A percentile compares a stretch with the other conserved stretches of the same genome.
Evolutionary conservation across 2,329 filamentous ascomycete genomes (phyloP).

Genomic region (Ceratocystis destructans): DNA sequence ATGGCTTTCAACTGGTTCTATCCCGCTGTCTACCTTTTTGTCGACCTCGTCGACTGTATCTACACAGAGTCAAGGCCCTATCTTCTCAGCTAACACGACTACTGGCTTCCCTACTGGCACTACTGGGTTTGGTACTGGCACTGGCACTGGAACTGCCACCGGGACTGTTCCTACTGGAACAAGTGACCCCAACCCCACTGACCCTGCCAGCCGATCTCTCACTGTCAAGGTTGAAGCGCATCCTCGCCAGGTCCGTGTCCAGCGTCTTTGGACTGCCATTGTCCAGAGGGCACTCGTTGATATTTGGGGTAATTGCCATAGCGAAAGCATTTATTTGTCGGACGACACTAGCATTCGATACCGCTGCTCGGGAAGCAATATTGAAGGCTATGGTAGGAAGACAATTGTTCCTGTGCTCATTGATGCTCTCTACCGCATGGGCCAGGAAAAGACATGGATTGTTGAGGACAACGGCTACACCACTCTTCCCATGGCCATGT

Average conservation of each 20-base stretch:
- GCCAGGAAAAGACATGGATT: conserved; percentile 8
- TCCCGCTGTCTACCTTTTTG: not conserved
- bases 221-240: conserved; percentile 9
- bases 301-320: conserved; percentile 16
- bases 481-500: conserved; percentile 8
- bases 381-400: conserved; percentile 7
- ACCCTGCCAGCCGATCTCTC: not conserved
- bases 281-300: conserved; percentile 13
- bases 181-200: not conserved
- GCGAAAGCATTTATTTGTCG: not conserved
- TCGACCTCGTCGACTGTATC: not conserved
- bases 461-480: conserved; percentile 1
- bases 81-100: not conserved
- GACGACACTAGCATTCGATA: conserved; percentile 7
- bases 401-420: conserved; percentile 12
- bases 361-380: conserved; percentile 10
- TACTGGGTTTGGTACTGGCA: conserved; percentile 4
- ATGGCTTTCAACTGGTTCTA: not conserved
- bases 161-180: conserved; percentile 1
- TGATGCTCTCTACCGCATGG: conserved; percentile 11
- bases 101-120: not conserved
- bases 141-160: conserved; percentile 4
- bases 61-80: not conserved
- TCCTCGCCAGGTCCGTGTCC: conserved; percentile 12
- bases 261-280: conserved; percentile 9